These are phyloP conservation scores for Xylariaceae sp. DNA, from an alignment of 2,329 filamentous ascomycete species.

Conservation along the genomic window DNA sequence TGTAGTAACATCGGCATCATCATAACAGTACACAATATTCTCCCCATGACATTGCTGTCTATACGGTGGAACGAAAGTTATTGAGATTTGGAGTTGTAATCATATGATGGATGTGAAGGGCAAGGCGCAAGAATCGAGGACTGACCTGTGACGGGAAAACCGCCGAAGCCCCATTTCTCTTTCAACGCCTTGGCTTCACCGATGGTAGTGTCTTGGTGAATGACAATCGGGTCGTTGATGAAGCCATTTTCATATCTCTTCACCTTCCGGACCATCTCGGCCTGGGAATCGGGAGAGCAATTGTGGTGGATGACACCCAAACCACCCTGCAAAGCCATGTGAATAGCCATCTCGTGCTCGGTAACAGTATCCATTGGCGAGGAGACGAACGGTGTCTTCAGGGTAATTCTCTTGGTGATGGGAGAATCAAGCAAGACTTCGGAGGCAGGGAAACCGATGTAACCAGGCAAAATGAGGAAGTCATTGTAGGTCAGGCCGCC, in stretches of 20 bases:
- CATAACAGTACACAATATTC: constrained; percentile 49
- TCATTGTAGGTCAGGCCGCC: constrained; percentile 98
- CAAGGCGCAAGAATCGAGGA: constrained; percentile 16
- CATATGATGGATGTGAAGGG: constrained; percentile 45
- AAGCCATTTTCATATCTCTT: constrained; percentile 99
- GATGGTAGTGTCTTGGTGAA: constrained; percentile 81
- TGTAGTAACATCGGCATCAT: constrained; percentile 27
- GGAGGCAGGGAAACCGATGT: constrained; percentile 95
- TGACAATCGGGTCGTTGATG: constrained; percentile 92
- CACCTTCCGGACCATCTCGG: constrained; percentile 98
- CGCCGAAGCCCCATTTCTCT: constrained; percentile 97
- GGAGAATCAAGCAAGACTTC: constrained; percentile 85
- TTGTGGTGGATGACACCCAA: constrained; percentile 98
- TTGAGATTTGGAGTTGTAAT: constrained; percentile 72
- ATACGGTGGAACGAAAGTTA: constrained; percentile 99
- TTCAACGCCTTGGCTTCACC: constrained; percentile 88
- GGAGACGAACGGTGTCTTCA: constrained; percentile 95
- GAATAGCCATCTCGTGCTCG: constrained; percentile 98
- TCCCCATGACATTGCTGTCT: constrained; percentile 87
- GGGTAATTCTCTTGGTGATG: constrained; percentile 88
- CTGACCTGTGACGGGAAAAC: constrained; percentile 98
- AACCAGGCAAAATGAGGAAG: constrained; percentile 92
- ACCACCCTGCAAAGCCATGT: constrained; percentile 85
- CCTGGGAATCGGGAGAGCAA: constrained; percentile 94
- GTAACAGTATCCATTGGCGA: constrained; percentile 99